phyloP scores from a whole-genome alignment of 345 rosid genomes.

The Nasturtium officinale region DNA sequence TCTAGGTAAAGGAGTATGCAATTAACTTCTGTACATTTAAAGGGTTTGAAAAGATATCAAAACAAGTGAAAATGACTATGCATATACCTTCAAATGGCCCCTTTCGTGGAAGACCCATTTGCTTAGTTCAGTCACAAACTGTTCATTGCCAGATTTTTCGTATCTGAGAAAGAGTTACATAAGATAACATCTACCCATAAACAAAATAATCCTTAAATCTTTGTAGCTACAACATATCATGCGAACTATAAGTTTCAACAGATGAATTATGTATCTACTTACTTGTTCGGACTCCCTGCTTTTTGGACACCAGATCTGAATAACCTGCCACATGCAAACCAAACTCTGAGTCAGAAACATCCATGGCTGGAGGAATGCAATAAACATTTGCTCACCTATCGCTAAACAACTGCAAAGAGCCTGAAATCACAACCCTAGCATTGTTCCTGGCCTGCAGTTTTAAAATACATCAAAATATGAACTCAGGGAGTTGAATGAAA shows the following conservation, averaged over 20 bases:
- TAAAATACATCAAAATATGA: conserved; percentile 1
- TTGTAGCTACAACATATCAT: conserved; percentile 12
- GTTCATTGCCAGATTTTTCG: conserved; percentile 66
- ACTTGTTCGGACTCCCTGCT: conserved; percentile 57
- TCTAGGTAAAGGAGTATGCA: conserved; percentile 7
- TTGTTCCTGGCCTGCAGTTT: conserved; percentile 72
- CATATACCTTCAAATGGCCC: conserved; percentile 63
- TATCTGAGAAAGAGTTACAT: conserved; percentile 46
- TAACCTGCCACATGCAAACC: conserved; percentile 48
- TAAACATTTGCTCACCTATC: conserved; percentile 49
- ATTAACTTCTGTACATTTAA: neutral
- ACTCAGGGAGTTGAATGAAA: neutral
- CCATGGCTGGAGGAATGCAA: conserved; percentile 17
- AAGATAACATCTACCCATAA: too few relatives aligned
- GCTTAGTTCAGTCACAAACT: conserved; percentile 71
- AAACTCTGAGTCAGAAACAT: conserved; percentile 33
- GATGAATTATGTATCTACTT: conserved; percentile 36
- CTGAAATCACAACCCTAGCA: conserved; percentile 68
- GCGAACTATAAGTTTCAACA: neutral
- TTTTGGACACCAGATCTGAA: conserved; percentile 61
- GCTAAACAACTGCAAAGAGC: conserved; percentile 65
- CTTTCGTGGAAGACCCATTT: conserved; percentile 83
- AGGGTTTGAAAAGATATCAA: neutral
- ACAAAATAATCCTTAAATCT: neutral
- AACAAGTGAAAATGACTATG: conserved; percentile 13